These are phyloP conservation scores for Forsythia suspensa DNA, from an alignment of 257 asterid species.

Conservation along the genomic window DNA sequence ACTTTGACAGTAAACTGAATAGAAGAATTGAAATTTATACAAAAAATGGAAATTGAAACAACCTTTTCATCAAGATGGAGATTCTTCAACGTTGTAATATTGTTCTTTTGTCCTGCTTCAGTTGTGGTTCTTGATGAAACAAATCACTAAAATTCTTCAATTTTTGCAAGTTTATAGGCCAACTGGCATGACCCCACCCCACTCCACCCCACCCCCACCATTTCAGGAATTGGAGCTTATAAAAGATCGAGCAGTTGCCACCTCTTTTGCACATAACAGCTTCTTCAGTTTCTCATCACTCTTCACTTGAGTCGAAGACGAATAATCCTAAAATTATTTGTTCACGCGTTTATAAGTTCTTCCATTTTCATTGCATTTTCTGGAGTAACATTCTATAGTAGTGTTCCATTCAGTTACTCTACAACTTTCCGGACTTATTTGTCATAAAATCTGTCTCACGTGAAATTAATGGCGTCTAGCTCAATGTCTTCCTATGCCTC, in stretches of 20 bases:
- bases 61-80: not conserved
- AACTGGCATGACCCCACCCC: constrained; percentile 28
- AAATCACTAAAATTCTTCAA: constrained; percentile 46
- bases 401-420: not conserved
- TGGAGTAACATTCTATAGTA: not conserved
- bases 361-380: not conserved
- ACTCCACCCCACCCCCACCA: not conserved
- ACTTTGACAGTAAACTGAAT: not conserved
- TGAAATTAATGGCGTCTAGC: constrained; percentile 15
- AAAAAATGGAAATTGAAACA: not conserved
- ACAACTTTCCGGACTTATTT: not conserved
- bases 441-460: not conserved
- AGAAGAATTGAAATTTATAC: not conserved
- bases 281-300: not conserved
- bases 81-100: constrained; percentile 16
- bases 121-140: constrained; percentile 59
- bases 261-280: constrained; percentile 18
- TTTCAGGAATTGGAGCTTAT: constrained; percentile 27
- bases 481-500: constrained; percentile 27
- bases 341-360: not conserved
- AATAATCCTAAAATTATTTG: not conserved
- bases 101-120: constrained; percentile 23
- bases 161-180: constrained; percentile 32
- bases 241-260: constrained; percentile 27
- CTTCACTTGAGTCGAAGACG: constrained; percentile 2